Conservation (phyloP, 2,329 filamentous ascomycete genomes). For the Ceratocystis lukuohia region DNA sequence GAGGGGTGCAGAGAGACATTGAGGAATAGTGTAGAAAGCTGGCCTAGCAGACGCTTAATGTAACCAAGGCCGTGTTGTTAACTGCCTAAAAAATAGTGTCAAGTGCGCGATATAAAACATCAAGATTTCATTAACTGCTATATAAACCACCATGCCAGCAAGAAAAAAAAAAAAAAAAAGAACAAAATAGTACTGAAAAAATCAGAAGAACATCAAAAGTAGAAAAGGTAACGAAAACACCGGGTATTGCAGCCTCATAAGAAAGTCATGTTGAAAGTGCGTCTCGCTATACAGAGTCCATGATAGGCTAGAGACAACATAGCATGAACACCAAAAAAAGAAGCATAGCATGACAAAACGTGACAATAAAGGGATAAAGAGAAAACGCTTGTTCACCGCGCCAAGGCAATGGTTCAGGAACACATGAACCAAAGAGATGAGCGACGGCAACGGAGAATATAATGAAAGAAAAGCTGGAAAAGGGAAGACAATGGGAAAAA, state of each 20-base stretch:
- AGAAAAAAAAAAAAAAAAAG: neutral
- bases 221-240: neutral
- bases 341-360: slow-evolving; percentile 12
- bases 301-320: neutral
- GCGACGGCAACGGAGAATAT: too few species aligned
- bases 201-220: neutral
- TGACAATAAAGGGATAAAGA: neutral
- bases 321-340: neutral
- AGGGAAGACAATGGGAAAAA: slow-evolving; percentile 24
- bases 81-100: neutral
- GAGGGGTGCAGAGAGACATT: neutral
- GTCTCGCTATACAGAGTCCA: neutral
- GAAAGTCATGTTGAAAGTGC: neutral
- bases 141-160: neutral
- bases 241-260: slow-evolving; percentile 3
- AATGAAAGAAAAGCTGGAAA: too few species aligned
- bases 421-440: neutral
- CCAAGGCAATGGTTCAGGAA: neutral
- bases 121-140: neutral
- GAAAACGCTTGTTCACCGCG: neutral
- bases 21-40: too few species aligned
- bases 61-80: too few species aligned
- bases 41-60: too few species aligned
- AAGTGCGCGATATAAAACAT: neutral
- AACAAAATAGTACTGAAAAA: neutral